These are phyloP conservation scores for Suaeda aralocaspica DNA, from an alignment of 148 eudicot species.

Conservation along the genomic window DNA sequence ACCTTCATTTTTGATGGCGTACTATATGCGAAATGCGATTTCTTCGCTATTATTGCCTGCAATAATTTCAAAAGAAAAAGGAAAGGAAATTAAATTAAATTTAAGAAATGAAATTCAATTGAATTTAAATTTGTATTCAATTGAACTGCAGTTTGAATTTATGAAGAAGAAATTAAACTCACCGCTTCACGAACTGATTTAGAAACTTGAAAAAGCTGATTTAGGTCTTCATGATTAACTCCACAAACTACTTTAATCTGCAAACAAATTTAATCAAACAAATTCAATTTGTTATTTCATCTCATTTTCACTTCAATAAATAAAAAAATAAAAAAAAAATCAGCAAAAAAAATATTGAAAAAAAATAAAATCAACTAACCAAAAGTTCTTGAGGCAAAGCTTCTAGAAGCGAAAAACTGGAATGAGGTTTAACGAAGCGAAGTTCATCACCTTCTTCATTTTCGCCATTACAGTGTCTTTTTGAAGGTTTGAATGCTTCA, in stretches of 20 bases:
- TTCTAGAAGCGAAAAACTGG: conserved; percentile 42
- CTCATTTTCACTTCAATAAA: background rate
- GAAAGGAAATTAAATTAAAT: background rate
- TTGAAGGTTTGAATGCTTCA: conserved; percentile 30
- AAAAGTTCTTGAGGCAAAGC: conserved; percentile 69
- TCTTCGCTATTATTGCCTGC: conserved; percentile 60
- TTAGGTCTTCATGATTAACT: conserved; percentile 74
- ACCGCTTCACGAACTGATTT: conserved; percentile 60
- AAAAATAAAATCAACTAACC: conserved; percentile 30
- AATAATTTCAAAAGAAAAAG: background rate
- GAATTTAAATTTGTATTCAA: background rate
- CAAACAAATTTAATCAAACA: conserved; percentile 11
- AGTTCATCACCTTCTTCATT: background rate
- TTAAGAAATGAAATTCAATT: background rate
- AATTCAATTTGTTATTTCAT: background rate
- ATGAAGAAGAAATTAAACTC: conserved; percentile 19
- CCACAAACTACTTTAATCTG: conserved; percentile 79
- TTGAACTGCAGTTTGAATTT: background rate
- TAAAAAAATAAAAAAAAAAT: background rate
- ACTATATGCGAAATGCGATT: conserved; percentile 56
- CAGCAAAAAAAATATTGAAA: background rate
- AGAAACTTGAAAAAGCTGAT: conserved; percentile 60
- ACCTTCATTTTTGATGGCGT: conserved; percentile 55
- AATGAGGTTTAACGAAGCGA: background rate
- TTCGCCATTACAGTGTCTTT: conserved; percentile 25